phyloP scores from a whole-genome alignment of 306 rosid species.

The Mucuna pruriens region DNA sequence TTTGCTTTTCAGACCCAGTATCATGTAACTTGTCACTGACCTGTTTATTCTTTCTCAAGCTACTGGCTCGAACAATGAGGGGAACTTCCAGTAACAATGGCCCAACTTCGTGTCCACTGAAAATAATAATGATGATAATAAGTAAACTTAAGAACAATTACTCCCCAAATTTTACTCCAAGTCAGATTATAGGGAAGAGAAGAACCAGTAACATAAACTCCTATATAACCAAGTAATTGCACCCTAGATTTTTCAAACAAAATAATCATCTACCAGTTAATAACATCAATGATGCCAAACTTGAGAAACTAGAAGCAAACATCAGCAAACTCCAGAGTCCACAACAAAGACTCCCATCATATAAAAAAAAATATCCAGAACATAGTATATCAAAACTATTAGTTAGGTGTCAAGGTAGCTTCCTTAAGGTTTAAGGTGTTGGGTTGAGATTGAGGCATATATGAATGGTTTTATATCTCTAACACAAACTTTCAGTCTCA shows the following conservation, averaged over 20 bases:
- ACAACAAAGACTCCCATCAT: background rate
- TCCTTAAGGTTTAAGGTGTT: background rate
- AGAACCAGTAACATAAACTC: background rate
- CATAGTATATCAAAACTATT: background rate
- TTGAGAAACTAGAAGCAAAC: background rate
- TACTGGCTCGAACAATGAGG: slow-evolving; percentile 32
- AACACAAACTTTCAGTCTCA: background rate
- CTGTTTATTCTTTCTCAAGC: slow-evolving; percentile 41
- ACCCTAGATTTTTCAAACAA: background rate
- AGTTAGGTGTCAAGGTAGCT: background rate
- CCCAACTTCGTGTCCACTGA: slow-evolving; percentile 83
- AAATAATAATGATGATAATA: slow-evolving; percentile 35
- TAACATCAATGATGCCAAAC: background rate
- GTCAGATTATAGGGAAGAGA: background rate
- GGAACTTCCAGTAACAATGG: slow-evolving; percentile 65
- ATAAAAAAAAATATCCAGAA: background rate
- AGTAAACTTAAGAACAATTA: slow-evolving; percentile 13
- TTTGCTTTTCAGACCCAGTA: slow-evolving; percentile 44
- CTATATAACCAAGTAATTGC: background rate
- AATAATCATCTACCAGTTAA: background rate
- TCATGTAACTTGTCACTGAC: slow-evolving; percentile 41
- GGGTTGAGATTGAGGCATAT: background rate
- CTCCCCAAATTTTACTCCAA: slow-evolving; percentile 9
- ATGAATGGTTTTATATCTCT: background rate
- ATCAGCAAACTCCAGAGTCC: background rate